Conservation (phyloP, 2,329 filamentous ascomycete genomes). For the Bipolaris oryzae region DNA sequence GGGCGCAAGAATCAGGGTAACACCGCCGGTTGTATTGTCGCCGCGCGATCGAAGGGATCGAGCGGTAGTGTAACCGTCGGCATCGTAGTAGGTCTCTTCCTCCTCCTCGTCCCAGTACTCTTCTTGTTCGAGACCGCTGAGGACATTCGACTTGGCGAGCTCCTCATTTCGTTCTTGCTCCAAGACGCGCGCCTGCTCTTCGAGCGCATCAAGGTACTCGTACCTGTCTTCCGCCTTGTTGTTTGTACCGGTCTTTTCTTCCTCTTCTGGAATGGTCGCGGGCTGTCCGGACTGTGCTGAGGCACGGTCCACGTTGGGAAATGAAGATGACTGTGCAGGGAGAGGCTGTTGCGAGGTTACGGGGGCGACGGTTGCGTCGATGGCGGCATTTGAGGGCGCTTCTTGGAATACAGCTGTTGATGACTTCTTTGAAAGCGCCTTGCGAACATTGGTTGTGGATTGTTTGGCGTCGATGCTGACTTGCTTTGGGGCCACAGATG, state of each 20-base stretch:
- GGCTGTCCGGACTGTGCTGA: conserved; percentile 23
- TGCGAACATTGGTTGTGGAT: conserved; percentile 51
- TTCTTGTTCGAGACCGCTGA: conserved; percentile 59
- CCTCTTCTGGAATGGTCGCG: conserved; percentile 23
- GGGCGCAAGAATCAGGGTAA: conserved; percentile 73
- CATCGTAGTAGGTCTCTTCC: conserved; percentile 75
- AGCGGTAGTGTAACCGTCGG: conserved; percentile 75
- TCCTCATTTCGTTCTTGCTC: conserved; percentile 48
- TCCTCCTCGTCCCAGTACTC: conserved; percentile 77
- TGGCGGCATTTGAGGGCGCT: conserved; percentile 24
- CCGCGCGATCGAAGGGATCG: conserved; percentile 77
- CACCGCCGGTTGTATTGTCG: conserved; percentile 72
- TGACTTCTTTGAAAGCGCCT: conserved; percentile 58
- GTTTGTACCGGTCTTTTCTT: conserved; percentile 17
- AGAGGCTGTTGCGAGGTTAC: conserved; percentile 32
- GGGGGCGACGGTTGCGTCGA: conserved; percentile 21
- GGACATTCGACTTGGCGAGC: conserved; percentile 33
- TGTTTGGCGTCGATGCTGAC: conserved; percentile 34
- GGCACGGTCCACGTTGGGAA: conserved; percentile 31
- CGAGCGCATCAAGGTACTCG: conserved; percentile 48
- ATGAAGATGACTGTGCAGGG: conserved; percentile 30
- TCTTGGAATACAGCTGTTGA: conserved; percentile 63
- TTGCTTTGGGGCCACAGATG: conserved; percentile 32
- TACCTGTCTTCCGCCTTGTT: conserved; percentile 37
- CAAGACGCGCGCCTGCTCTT: conserved; percentile 44